Conservation (phyloP, 257 asterid genomes). For the Solanum okadae region DNA sequence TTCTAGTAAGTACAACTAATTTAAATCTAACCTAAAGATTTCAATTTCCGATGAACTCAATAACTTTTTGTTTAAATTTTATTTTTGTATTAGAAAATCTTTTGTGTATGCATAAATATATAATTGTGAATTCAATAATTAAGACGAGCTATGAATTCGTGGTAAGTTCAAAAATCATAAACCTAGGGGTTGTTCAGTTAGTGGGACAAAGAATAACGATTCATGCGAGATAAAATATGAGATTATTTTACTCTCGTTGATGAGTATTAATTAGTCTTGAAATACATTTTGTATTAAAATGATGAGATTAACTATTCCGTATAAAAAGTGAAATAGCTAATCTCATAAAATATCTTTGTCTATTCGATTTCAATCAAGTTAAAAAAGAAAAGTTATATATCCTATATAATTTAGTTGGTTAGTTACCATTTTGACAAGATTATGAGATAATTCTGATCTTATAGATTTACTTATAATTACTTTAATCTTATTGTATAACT, state of each 20-base stretch:
- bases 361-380: neutral
- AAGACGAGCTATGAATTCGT: neutral
- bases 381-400: neutral
- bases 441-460: neutral
- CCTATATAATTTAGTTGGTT: neutral
- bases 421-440: neutral
- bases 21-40: neutral
- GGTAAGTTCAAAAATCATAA: neutral
- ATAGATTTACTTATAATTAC: neutral
- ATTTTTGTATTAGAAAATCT: too few species aligned
- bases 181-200: neutral
- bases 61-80: neutral
- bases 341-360: too few species aligned
- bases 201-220: neutral
- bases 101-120: too few species aligned
- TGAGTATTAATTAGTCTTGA: neutral
- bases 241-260: neutral
- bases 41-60: neutral
- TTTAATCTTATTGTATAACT: neutral
- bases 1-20: conserved; percentile 33
- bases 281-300: too few species aligned
- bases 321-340: too few species aligned
- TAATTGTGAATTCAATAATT: neutral
- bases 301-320: neutral
- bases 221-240: too few species aligned